Conservation (phyloP, 2,329 filamentous ascomycete genomes). For the Paraphaeosphaeria sporulosa region DNA sequence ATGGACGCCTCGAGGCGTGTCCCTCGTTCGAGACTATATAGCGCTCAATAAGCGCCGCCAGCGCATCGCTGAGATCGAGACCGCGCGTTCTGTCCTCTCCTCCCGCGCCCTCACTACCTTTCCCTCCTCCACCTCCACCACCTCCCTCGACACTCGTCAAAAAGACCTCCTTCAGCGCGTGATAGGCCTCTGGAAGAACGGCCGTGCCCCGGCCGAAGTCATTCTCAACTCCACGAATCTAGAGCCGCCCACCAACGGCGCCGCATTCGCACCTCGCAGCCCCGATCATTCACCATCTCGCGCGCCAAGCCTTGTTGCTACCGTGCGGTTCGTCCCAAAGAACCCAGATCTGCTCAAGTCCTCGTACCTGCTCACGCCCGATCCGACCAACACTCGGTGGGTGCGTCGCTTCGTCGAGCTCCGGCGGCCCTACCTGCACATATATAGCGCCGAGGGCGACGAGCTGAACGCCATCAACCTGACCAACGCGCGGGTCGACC, state of each 20-base stretch:
- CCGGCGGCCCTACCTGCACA: conserved; percentile 86
- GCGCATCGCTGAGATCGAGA: conserved; percentile 81
- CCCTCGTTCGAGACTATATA: conserved; percentile 88
- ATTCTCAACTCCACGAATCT: conserved; percentile 63
- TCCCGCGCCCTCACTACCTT: conserved; percentile 53
- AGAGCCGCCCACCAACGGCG: conserved; percentile 72
- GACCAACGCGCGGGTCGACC: conserved; percentile 88
- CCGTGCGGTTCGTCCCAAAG: conserved; percentile 79
- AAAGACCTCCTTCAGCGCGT: conserved; percentile 59
- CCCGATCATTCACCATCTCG: conserved; percentile 14
- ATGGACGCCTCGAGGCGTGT: conserved; percentile 91
- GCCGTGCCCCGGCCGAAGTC: conserved; percentile 53
- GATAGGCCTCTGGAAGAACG: conserved; percentile 68
- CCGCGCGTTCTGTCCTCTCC: conserved; percentile 71
- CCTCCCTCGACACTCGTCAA: conserved; percentile 43
- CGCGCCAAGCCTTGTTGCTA: conserved; percentile 74
- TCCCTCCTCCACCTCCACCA: conserved; percentile 22
- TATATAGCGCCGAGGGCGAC: conserved; percentile 87
- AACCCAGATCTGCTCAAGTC: conserved; percentile 78
- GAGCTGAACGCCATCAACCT: conserved; percentile 90
- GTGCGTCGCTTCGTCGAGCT: conserved; percentile 92
- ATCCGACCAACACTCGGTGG: conserved; percentile 83
- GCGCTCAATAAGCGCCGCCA: conserved; percentile 74
- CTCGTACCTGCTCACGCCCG: conserved; percentile 86
- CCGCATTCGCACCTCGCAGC: conserved; percentile 49